Percentiles rank a stretch among this genome's conserved stretches.
Evolutionary conservation across 306 rosid species (phyloP).

Genomic region (Inga oerstediana): DNA sequence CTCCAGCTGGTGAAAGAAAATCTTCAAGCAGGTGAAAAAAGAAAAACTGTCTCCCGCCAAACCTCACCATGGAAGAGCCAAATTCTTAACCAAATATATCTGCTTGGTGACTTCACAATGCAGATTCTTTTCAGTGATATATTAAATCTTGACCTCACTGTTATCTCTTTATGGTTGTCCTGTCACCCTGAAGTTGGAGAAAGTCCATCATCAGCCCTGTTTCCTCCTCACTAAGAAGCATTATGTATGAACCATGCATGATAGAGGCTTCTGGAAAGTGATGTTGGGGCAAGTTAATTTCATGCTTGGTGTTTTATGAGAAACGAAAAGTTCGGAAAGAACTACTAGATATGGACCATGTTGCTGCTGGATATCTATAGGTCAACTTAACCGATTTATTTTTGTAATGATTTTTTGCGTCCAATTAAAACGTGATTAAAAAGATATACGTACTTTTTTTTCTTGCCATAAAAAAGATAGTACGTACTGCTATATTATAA

Average conservation of each 20-base stretch:
- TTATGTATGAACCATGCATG: slow-evolving; percentile 39
- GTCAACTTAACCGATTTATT: no score
- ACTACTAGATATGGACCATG: slow-evolving; percentile 59
- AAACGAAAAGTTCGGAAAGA: slow-evolving; percentile 89
- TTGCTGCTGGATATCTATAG: slow-evolving; percentile 47
- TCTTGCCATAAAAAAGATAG: no score
- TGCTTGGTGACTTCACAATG: neutral
- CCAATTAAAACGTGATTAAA: no score
- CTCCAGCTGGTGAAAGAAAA: no score
- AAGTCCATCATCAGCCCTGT: slow-evolving; percentile 75
- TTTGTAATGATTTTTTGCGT: no score
- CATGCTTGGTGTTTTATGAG: slow-evolving; percentile 80
- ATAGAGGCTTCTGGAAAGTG: slow-evolving; percentile 52
- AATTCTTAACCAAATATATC: no score
- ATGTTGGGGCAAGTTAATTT: slow-evolving; percentile 78
- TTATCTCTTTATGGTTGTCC: slow-evolving; percentile 48
- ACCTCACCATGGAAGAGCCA: no score
- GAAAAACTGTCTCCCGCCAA: no score
- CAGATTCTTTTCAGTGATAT: neutral
- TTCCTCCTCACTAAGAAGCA: slow-evolving; percentile 94
- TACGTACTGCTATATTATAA: no score
- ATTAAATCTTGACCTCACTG: slow-evolving; percentile 11
- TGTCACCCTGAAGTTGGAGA: slow-evolving; percentile 90
- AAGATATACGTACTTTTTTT: no score
- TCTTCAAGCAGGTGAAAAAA: no score